Conservation (phyloP, 352 stramenopile genomes). For the Globisporangium alternatum region DNA sequence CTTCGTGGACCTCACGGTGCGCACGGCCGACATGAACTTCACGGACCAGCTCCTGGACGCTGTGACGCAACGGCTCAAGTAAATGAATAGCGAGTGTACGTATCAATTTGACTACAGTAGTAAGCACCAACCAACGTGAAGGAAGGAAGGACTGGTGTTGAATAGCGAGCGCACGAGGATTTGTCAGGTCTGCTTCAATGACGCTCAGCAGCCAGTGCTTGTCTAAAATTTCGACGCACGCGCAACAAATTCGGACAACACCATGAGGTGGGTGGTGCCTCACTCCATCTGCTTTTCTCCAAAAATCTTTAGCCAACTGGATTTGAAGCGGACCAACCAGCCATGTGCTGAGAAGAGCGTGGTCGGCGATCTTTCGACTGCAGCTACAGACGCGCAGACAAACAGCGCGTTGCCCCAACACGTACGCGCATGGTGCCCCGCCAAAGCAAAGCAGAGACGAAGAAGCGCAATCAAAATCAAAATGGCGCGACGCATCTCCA, state of each 20-base stretch:
- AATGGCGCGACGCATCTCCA: neutral
- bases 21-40: conserved; percentile 81
- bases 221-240: neutral
- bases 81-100: conserved; percentile 13
- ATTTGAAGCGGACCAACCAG: neutral
- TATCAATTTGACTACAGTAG: neutral
- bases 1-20: conserved; percentile 84
- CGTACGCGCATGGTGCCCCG: neutral
- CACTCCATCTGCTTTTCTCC: neutral
- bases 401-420: neutral
- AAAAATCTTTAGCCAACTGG: neutral
- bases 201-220: neutral
- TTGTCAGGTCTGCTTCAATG: neutral
- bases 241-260: neutral
- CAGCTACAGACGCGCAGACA: neutral
- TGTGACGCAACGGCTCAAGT: conserved; percentile 65
- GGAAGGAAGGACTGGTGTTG: neutral
- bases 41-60: conserved; percentile 73
- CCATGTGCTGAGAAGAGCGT: no score
- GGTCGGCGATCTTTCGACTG: neutral
- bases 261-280: neutral
- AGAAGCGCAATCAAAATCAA: neutral
- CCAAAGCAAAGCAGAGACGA: conserved; percentile 2
- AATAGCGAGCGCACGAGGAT: neutral
- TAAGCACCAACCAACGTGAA: no score